Base-by-base conservation (phyloP, 345 rosid species). In the Kernera saxatilis region DNA sequence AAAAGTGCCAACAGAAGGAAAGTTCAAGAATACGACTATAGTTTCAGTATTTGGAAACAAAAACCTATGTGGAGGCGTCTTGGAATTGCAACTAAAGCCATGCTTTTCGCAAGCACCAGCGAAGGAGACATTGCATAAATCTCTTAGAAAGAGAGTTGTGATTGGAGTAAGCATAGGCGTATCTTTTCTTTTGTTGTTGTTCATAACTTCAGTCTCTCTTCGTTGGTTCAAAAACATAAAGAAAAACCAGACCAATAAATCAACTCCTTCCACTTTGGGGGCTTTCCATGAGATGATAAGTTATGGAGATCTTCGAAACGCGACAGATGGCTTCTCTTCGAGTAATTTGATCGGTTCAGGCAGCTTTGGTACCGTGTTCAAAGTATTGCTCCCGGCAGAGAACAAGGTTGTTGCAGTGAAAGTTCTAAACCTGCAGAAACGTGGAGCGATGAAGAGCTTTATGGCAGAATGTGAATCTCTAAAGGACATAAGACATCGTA, bases 371-470 rank as follows among this genome's bases (percentile, higher is more conserved):
- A 11, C 40, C 14, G 40, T 36, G 40, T 36, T 10, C 4, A 36
- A 36, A 2, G 40, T 5, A 0, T 36, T 36, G 14, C 14, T 36
- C 4, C 40, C 40, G 0, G 14, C 14, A 36, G 40, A 11, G 14
- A 36, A 36, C 40, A 36, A 36, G 0, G 3, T 22, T 48, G 6
- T 79, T 39, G 81, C 82, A 1, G 71, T 82, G 14, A 82, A 82
- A 54, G 81, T 83, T 26, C 35, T 85, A 11, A 53, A 83, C 58
- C 35, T 85, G 59, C 75, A 67, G 50, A 67, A 33, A 51, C 71
- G 30, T 33, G 83, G 82, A 61, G 89, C 84, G 39, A 62, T 62
- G 8, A 82, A 65, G 62, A 83, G 89, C 51, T 85, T 81, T 63
- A 29, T 61, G 21, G 78, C 80, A 8, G 87, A 85, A 66, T 85